Base-by-base conservation (phyloP, 2,329 filamentous ascomycete genomes). In the Ophiostoma tasmaniense region DNA sequence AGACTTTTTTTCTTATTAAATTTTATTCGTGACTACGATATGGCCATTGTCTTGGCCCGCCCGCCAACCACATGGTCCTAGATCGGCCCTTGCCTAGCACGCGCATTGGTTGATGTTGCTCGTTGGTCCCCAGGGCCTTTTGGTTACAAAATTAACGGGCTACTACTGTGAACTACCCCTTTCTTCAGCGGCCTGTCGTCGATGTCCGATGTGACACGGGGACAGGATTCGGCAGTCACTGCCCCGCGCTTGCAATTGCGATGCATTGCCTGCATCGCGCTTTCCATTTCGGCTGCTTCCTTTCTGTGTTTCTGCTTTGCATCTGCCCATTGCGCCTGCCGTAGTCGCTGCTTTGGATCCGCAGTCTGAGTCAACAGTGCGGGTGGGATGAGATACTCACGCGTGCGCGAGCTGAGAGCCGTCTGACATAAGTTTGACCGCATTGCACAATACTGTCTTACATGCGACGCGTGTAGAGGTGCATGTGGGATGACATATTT, bases 41-140 rank as follows among this genome's bases (percentile, higher is more conserved):
- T 45, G 17, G 20, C 42, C 17, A 45, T 45, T 45, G 17, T 55
- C 25, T 55, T 65, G 64, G 59, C 42, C 30, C 30, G 55, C 25
- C 67, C n/a, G n/a, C 50, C 50, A 25, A 28, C 20, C 22, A 45
- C 30, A 42, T 42, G 62, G 30, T 71, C 71, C 71, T 72, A 72
- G 55, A 72, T 72, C 71, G 71, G 71, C 67, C 65, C 61, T 70
- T 25, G 17, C 59, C 22, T 14, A 62, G 33, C 71, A 71, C 71
- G 70, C 67, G 68, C 66, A 69, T 72, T 69, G 68, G 70, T 66
- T 71, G 17, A 67, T 42, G 52, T 17, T 59, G 67, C 64, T 71
- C 66, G 68, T 70, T 70, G 71, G 68, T 35, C 39, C 30, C 14
- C 17, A 33, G 55, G 61, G 50, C 50, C 50, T 3, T 55, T 55